Evolutionary conservation across 768 basidiomycete species (phyloP).

Genomic region (Rhodotorula graminis): DNA sequence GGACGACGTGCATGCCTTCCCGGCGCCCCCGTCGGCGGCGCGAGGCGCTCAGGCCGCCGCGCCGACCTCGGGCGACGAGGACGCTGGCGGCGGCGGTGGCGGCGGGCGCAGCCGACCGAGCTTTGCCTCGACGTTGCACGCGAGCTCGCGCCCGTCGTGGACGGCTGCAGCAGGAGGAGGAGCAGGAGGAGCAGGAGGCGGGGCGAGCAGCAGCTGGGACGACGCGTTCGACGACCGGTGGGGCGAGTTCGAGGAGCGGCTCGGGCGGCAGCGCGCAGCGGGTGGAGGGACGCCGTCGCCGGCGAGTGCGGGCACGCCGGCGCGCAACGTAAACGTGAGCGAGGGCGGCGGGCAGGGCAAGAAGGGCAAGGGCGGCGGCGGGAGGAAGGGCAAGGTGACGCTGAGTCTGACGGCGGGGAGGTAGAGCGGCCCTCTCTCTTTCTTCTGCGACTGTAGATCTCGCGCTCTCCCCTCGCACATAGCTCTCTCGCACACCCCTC

Average conservation of each 20-base stretch:
- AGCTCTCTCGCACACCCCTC: too few relatives aligned
- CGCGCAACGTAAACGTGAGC: background rate
- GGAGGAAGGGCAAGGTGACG: constrained; percentile 29
- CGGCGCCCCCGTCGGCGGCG: constrained; percentile 35
- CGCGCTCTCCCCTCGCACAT: too few relatives aligned
- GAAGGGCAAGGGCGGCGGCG: constrained; percentile 17
- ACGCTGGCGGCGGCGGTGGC: background rate
- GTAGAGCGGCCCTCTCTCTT: too few relatives aligned
- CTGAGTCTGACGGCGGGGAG: constrained; percentile 30
- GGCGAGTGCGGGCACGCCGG: background rate
- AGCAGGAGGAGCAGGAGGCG: background rate
- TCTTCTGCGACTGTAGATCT: too few relatives aligned
- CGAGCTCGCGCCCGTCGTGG: background rate
- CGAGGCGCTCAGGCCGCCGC: constrained; percentile 28
- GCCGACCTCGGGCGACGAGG: background rate
- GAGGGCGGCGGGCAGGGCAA: constrained; percentile 12
- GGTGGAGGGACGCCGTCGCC: background rate
- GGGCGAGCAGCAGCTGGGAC: background rate
- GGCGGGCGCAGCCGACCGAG: constrained; percentile 68
- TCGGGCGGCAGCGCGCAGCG: constrained; percentile 28
- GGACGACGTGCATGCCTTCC: constrained; percentile 46
- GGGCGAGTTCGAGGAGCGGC: constrained; percentile 29
- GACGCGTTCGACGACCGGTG: constrained; percentile 31
- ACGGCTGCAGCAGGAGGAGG: too few relatives aligned
- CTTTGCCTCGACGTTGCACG: constrained; percentile 71